phyloP scores from a whole-genome alignment of 805 yeast genomes.

The Yamadazyma tumulicola region DNA sequence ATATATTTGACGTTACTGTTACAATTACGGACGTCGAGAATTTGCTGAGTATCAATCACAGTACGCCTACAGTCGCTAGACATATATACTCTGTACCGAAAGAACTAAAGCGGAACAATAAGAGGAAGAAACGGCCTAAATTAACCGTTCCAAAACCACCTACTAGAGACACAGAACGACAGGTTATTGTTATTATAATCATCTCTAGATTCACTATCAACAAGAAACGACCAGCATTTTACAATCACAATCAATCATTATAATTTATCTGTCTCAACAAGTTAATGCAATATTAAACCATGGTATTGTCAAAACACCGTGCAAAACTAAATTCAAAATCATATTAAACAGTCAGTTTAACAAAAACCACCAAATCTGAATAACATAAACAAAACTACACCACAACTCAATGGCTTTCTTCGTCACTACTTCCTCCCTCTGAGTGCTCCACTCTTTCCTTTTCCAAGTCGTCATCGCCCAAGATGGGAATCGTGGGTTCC shows the following conservation, averaged over 20 bases:
- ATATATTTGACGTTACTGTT: no score
- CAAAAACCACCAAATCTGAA: slow-evolving; percentile 4
- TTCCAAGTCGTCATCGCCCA: slow-evolving; percentile 27
- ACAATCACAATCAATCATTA: slow-evolving; percentile 4
- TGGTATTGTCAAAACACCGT: not conserved
- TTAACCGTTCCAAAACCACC: no score
- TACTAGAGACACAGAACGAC: no score
- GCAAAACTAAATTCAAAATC: slow-evolving; percentile 9
- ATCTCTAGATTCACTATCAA: slow-evolving; percentile 4
- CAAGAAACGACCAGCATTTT: slow-evolving; percentile 4
- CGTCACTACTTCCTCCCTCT: no score
- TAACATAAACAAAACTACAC: slow-evolving; percentile 2
- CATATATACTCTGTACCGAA: no score
- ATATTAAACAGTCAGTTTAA: slow-evolving; percentile 6
- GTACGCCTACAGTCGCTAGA: no score
- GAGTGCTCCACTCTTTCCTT: slow-evolving; percentile 7
- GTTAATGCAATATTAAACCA: slow-evolving; percentile 3
- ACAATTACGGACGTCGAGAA: no score
- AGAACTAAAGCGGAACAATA: no score
- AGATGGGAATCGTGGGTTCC: slow-evolving; percentile 34
- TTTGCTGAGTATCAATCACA: no score
- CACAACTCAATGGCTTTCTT: not conserved
- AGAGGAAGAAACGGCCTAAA: no score
- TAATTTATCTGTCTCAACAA: slow-evolving; percentile 14
- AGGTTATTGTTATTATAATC: not conserved